phyloP scores from a whole-genome alignment of 306 rosid genomes.

The Glycine tomentella region DNA sequence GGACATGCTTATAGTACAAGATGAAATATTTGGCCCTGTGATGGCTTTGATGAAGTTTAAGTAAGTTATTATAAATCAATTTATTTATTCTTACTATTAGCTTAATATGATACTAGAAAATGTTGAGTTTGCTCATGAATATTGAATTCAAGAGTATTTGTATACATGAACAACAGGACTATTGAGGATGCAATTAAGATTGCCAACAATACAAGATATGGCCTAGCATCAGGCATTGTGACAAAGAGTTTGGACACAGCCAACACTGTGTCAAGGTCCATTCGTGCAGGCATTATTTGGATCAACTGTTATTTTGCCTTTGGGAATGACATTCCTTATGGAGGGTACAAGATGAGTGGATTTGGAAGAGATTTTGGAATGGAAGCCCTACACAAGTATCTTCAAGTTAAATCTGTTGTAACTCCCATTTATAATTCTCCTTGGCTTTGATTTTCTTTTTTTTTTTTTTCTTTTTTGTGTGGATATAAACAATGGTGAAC shows the following conservation, averaged over 20 bases:
- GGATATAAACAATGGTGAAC: background rate
- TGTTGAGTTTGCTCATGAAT: background rate
- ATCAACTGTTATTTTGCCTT: slow-evolving; percentile 70
- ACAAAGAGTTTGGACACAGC: slow-evolving; percentile 70
- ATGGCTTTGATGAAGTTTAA: slow-evolving; percentile 67
- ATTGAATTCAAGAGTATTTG: too few species aligned
- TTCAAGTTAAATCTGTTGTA: slow-evolving; percentile 71
- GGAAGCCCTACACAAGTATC: slow-evolving; percentile 61
- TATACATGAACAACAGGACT: slow-evolving; percentile 52
- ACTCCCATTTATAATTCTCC: slow-evolving; percentile 76
- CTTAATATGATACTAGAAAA: background rate
- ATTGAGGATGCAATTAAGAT: slow-evolving; percentile 70
- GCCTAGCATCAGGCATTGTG: slow-evolving; percentile 78
- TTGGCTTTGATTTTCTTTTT: slow-evolving; percentile 69
- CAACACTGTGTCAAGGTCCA: slow-evolving; percentile 79
- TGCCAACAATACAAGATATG: slow-evolving; percentile 68
- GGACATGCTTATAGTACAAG: slow-evolving; percentile 67
- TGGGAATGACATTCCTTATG: slow-evolving; percentile 65
- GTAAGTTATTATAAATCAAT: slow-evolving; percentile 47
- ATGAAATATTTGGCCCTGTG: slow-evolving; percentile 85
- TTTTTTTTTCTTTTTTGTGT: background rate
- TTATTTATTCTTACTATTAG: background rate
- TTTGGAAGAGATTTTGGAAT: slow-evolving; percentile 74
- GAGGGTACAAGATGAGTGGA: slow-evolving; percentile 81
- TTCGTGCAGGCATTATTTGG: slow-evolving; percentile 76